These are phyloP conservation scores for Eucalyptus tenuipes DNA, from an alignment of 345 rosid species.

Conservation along the genomic window DNA sequence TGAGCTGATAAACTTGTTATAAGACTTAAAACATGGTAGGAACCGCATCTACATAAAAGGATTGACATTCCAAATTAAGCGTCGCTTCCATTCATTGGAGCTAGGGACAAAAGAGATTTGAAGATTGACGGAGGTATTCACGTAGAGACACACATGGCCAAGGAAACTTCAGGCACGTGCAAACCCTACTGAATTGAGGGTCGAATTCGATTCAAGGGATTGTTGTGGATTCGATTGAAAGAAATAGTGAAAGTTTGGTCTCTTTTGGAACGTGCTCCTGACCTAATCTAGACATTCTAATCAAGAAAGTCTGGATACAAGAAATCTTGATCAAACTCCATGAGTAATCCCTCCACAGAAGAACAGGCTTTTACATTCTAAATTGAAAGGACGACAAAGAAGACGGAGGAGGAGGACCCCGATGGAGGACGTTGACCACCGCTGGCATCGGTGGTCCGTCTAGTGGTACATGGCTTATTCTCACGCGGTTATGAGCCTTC, in stretches of 20 bases:
- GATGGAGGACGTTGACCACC: accelerated
- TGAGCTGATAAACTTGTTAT: neutral
- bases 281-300: neutral
- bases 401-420: neutral
- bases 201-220: neutral
- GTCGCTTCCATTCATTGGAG: neutral
- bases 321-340: neutral
- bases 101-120: neutral
- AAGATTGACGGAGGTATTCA: neutral
- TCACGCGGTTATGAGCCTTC: neutral
- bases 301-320: neutral
- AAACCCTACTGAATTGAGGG: neutral
- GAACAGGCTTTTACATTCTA: neutral
- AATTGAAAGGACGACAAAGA: neutral
- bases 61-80: neutral
- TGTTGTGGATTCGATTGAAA: neutral
- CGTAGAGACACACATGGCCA: neutral
- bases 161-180: neutral
- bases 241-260: neutral
- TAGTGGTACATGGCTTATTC: neutral
- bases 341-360: neutral
- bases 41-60: accelerated
- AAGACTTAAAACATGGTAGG: no score
- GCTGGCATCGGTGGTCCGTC: neutral
- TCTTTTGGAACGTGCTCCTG: neutral